A percentile compares a stretch with the other conserved stretches of the same genome.
phyloP scores from a whole-genome alignment of 2,329 filamentous ascomycete genomes.

The Sphaerulina musiva region DNA sequence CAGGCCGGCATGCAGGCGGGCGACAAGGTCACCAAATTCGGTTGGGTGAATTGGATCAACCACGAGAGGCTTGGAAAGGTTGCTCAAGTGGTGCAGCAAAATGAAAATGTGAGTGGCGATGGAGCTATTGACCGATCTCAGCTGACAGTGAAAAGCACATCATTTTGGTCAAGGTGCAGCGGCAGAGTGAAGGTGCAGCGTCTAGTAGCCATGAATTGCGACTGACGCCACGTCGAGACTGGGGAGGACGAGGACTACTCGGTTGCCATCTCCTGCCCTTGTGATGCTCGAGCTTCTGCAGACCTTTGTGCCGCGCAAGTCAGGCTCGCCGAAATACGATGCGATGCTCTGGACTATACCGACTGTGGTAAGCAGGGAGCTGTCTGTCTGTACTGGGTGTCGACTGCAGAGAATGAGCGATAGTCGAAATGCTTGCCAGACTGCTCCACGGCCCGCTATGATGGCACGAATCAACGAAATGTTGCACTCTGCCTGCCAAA shows the following conservation, averaged over 20 bases:
- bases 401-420: too few species aligned
- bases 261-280: conserved; percentile 85
- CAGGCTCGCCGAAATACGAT: not conserved
- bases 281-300: conserved; percentile 39
- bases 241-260: conserved; percentile 83
- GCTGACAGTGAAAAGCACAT: conserved; percentile 48
- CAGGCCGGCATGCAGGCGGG: conserved; percentile 71
- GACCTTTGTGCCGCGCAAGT: not conserved
- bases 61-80: conserved; percentile 81
- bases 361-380: too few species aligned
- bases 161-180: conserved; percentile 62
- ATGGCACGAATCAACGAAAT: too few species aligned
- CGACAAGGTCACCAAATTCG: conserved; percentile 79
- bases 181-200: conserved; percentile 56
- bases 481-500: too few species aligned
- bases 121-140: not conserved
- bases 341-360: not conserved
- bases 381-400: too few species aligned
- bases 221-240: conserved; percentile 69
- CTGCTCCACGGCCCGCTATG: too few species aligned
- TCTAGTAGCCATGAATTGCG: conserved; percentile 57
- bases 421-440: too few species aligned
- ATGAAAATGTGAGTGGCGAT: conserved; percentile 66
- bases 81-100: conserved; percentile 81
- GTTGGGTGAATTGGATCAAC: conserved; percentile 73